These are phyloP conservation scores for Pestalotiopsis sp. DNA, from an alignment of 2,329 filamentous ascomycete genomes.

Conservation along the genomic window DNA sequence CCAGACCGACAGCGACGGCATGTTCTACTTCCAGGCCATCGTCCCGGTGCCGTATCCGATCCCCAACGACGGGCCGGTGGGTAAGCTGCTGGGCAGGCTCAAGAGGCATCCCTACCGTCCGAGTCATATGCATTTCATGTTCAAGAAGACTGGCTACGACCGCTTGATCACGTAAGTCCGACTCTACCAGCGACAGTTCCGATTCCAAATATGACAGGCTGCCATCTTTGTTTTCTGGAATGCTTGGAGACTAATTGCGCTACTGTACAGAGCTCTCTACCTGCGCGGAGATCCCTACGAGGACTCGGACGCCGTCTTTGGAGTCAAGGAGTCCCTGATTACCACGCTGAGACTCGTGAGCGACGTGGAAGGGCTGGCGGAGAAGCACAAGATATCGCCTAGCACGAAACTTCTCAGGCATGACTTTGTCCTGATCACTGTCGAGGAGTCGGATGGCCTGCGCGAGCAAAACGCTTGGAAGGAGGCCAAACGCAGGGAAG, in stretches of 20 bases:
- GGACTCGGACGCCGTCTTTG: constrained; percentile 81
- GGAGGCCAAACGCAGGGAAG: constrained; percentile 30
- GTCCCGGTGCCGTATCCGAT: constrained; percentile 84
- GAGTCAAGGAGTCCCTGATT: constrained; percentile 73
- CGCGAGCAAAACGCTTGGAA: constrained; percentile 64
- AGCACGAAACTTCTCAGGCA: constrained; percentile 65
- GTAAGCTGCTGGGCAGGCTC: constrained; percentile 64
- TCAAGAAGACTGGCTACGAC: constrained; percentile 77
- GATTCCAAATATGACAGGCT: neutral
- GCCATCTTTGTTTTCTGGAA: neutral
- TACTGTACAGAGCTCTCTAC: constrained; percentile 67
- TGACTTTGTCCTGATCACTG: constrained; percentile 76
- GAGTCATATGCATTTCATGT: constrained; percentile 86
- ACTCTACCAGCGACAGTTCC: neutral
- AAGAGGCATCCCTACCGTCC: constrained; percentile 75
- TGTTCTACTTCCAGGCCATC: constrained; percentile 84
- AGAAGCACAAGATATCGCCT: constrained; percentile 63
- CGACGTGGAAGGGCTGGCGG: constrained; percentile 52
- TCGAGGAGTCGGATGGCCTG: constrained; percentile 66
- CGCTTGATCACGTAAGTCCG: constrained; percentile 74
- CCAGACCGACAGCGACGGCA: constrained; percentile 66
- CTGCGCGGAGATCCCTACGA: constrained; percentile 78
- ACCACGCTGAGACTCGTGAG: constrained; percentile 59
- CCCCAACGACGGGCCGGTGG: constrained; percentile 81
- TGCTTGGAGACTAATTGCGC: neutral